Evolutionary conservation across 139 green algal species (phyloP).

Genomic region (Mesotaenium endlicherianum): DNA sequence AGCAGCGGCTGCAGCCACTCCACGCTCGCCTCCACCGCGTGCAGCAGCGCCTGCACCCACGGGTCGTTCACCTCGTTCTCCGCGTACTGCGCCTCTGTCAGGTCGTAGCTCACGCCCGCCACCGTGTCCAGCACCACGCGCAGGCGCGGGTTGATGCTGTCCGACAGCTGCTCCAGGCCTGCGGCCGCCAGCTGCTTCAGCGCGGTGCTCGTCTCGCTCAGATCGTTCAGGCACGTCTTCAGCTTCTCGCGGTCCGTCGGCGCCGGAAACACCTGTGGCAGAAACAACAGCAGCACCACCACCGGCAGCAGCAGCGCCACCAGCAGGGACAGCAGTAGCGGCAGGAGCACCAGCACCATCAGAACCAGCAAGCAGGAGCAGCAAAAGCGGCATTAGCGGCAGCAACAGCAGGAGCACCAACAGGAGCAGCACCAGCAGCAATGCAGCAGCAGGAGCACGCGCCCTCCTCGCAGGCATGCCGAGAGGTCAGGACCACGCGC

Average conservation of each 20-base stretch:
- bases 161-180: slow-evolving; percentile 72
- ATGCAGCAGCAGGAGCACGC: no score
- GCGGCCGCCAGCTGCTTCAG: slow-evolving; percentile 60
- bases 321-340: no score
- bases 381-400: no score
- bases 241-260: slow-evolving; percentile 69
- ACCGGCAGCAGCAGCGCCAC: no score
- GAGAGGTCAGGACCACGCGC: no score
- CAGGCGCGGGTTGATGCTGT: slow-evolving; percentile 66
- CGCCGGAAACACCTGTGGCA: slow-evolving; percentile 56
- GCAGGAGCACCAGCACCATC: no score
- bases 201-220: slow-evolving; percentile 75
- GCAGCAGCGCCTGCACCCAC: slow-evolving; percentile 77
- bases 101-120: slow-evolving; percentile 65
- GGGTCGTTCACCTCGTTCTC: slow-evolving; percentile 62
- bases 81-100: slow-evolving; percentile 75
- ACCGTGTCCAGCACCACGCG: slow-evolving; percentile 73
- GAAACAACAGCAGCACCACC: background rate
- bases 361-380: no score
- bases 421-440: no score
- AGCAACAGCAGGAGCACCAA: no score
- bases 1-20: slow-evolving; percentile 73
- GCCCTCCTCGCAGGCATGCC: no score
- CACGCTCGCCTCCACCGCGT: slow-evolving; percentile 58
- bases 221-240: slow-evolving; percentile 70